Base-by-base conservation (phyloP, 371 early-diverging fungal genomes). In the Mucor mucedo region DNA sequence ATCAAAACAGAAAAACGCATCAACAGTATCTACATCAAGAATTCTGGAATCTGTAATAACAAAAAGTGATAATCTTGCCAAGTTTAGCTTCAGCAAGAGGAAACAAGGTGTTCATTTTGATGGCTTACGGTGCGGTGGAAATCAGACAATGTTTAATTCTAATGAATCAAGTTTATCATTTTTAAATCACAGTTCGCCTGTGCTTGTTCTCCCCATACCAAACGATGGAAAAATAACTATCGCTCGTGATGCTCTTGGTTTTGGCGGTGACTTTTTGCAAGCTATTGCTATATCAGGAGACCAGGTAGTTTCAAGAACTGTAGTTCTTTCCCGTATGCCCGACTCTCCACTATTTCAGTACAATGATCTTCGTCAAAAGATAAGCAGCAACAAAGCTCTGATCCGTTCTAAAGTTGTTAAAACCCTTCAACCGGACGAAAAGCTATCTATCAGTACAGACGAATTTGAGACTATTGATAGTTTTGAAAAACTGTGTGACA, bases 381-480 rank as follows among this genome's bases (percentile, higher is more conserved):
- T 32, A 21, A 16, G 5, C 10, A 57, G 47, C 7, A 60, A 62
- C 42, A 58, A 61, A 28, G 54, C 66, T 14, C 65, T 69, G 38
- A 58, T 78, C 5, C 65, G 68, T 40, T 49, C 75, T 35, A 79
- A 75, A 16, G 59, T 66, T 3, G 45, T 78, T 9, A 61, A 62
- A 10, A 57, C 33, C 21, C 38, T 68, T 16, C 13, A 55, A 11
- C 69, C 63, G 14, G 16, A 28, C 28, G 54, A 63, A 9, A 13
- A 63, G 2, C 9, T 77, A 33, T 45, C 56, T 4, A 33, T 77
- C 11, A 41, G 56, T 8, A 72, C 66, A 8, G 45, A 69, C 48
- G 79, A 82, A 58, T 68, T 77, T 70, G 72, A 83, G 55, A 63
- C 75, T 11, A 61, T 84, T 41, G 67, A 76, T 29, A 72, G 63